phyloP scores from a whole-genome alignment of 2,329 filamentous ascomycete species.

The Ophidiomyces ophidiicola region DNA sequence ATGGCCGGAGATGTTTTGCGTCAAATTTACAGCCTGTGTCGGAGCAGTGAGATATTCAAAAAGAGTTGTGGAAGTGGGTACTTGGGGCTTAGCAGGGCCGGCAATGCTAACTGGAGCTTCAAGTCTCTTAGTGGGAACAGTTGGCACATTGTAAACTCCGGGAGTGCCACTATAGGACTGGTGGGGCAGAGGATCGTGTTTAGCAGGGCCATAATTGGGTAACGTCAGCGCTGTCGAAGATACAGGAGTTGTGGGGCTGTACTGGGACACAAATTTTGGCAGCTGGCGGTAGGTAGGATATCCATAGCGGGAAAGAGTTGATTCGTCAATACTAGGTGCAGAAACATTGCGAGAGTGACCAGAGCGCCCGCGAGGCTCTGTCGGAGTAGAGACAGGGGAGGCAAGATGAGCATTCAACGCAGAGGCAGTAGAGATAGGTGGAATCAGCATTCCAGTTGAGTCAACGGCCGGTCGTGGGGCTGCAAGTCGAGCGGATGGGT shows the following conservation, averaged over 20 bases:
- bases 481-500: conserved; percentile 30
- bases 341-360: conserved; percentile 50
- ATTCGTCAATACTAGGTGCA: conserved; percentile 54
- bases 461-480: conserved; percentile 37
- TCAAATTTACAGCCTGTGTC: conserved; percentile 72
- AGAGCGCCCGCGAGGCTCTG: conserved; percentile 29
- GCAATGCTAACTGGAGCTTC: conserved; percentile 1
- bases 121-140: not conserved
- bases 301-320: conserved; percentile 55
- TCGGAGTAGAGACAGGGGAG: conserved; percentile 49
- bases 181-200: conserved; percentile 30
- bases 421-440: conserved; percentile 30
- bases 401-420: conserved; percentile 23
- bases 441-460: conserved; percentile 34
- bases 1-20: conserved; percentile 63
- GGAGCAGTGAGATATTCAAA: conserved; percentile 63
- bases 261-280: conserved; percentile 43
- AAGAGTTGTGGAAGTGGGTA: conserved; percentile 49
- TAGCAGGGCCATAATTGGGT: conserved; percentile 26
- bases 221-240: conserved; percentile 32
- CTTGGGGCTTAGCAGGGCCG: not conserved
- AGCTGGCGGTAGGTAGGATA: conserved; percentile 77
- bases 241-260: conserved; percentile 29
- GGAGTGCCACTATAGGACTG: conserved; percentile 23
- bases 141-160: conserved; percentile 1